Evolutionary conservation across 768 basidiomycete genomes (phyloP), one percentile per base, ranked within the genome.

Genomic region (Solioccasus polychromus): DNA sequence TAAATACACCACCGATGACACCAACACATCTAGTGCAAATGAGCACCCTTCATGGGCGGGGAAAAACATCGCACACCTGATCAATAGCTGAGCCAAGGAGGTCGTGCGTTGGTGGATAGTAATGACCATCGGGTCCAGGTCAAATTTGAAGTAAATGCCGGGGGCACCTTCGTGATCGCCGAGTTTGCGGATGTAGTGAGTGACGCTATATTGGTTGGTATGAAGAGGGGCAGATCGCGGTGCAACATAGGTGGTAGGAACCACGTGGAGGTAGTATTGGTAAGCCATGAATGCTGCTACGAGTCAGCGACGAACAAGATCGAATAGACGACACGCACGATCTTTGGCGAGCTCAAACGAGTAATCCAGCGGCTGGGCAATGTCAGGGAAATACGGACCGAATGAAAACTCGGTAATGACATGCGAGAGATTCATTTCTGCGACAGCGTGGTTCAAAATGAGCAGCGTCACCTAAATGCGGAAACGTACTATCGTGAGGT

Each of bases 111-210:
- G 93, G 57, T 88, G 79, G 43, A 97, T 82, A 0, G 82, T 85
- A 48, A 98, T 75, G 19, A 79, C 74, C 68, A 98, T 77, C 1
- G 94, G 92, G 61, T 99, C 95, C 29, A 97, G 69, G 47, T 99
- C 94, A 63, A 92, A 97, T 68, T 97, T 96, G 85, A 97, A 96
- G 75, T 95, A 97, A 62, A 98, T 95, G 14, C 90, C 94, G 0
- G 95, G 95, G 0, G 91, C 85, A 7, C 88, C 90, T 14, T 73
- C 69, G 52, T 88, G 80, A 60, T 90, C 87, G 17, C 80, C 71
- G 3, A 96, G 70, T 15, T 78, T 74, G 24, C 89, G 82, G 2
- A 79, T 82, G 55, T 97, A 95, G 67, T 96, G 92, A 0, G 92
- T 97, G 5, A 97, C 95, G 36, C 89, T 90, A 69, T 98, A 97